A percentile compares a stretch with the other conserved stretches of the same genome.
These are phyloP conservation scores for Boechera divaricarpa DNA, from an alignment of 345 rosid genomes.

Conservation along the genomic window DNA sequence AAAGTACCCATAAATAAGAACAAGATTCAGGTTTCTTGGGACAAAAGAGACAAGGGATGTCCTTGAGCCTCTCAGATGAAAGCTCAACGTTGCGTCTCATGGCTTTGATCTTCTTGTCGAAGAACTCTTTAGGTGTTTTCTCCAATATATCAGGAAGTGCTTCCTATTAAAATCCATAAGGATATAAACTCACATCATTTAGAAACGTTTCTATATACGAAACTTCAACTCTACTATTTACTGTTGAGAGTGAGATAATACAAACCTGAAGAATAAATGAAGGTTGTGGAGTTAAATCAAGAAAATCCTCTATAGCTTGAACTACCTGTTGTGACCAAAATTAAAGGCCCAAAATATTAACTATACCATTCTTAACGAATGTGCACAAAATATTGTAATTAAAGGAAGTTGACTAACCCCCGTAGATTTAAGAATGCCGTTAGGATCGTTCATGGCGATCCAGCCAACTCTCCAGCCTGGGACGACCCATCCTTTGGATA, in stretches of 20 bases:
- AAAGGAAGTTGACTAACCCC: constrained; percentile 43
- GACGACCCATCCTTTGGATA: constrained; percentile 61
- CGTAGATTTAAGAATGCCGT: constrained; percentile 40
- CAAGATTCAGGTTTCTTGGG: constrained; percentile 65
- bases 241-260: neutral
- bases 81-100: constrained; percentile 53
- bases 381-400: too few relatives aligned
- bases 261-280: constrained; percentile 57
- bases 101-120: constrained; percentile 42
- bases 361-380: too few relatives aligned
- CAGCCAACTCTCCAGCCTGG: constrained; percentile 76
- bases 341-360: neutral
- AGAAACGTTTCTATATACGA: neutral
- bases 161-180: constrained; percentile 27
- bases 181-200: neutral
- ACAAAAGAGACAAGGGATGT: constrained; percentile 65
- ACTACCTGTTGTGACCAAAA: constrained; percentile 44
- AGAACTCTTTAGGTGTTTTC: constrained; percentile 65
- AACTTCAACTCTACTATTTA: too few relatives aligned
- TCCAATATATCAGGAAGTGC: constrained; percentile 64
- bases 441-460: constrained; percentile 52
- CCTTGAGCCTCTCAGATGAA: constrained; percentile 52
- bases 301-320: constrained; percentile 48
- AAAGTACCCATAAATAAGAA: constrained; percentile 65
- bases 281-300: constrained; percentile 48